phyloP scores from a whole-genome alignment of 106 monocot genomes.

The Acanthochlamys bracteata region DNA sequence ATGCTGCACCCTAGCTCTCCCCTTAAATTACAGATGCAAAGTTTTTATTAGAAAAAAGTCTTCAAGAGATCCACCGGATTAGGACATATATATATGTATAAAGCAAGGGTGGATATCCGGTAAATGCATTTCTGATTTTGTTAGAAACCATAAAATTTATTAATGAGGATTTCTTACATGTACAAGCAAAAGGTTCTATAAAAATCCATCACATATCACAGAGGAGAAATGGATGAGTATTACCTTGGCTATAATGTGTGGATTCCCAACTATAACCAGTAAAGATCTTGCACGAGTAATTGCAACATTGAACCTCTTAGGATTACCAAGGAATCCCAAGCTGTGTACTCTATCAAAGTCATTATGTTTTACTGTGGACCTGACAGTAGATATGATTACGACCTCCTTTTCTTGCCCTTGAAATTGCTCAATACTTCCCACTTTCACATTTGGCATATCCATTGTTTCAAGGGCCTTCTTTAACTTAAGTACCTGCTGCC shows the following conservation, averaged over 20 bases:
- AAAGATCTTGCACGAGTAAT: slow-evolving; percentile 84
- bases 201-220: too few species aligned
- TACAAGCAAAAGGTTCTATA: too few species aligned
- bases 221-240: too few species aligned
- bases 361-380: slow-evolving; percentile 86
- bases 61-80: too few species aligned
- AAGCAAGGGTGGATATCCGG: too few species aligned
- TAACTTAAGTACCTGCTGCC: slow-evolving; percentile 84
- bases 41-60: too few species aligned
- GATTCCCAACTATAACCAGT: slow-evolving; percentile 91
- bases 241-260: slow-evolving; percentile 82
- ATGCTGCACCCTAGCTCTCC: too few species aligned
- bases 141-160: too few species aligned
- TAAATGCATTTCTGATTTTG: too few species aligned
- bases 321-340: slow-evolving; percentile 86
- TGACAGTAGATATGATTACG: slow-evolving; percentile 92
- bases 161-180: too few species aligned
- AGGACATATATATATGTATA: too few species aligned
- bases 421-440: slow-evolving; percentile 95
- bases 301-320: slow-evolving; percentile 80
- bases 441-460: slow-evolving; percentile 74
- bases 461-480: slow-evolving; percentile 55
- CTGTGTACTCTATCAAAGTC: slow-evolving; percentile 66
- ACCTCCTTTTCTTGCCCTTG: slow-evolving; percentile 90
- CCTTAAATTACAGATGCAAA: too few species aligned